Base-by-base conservation (phyloP, 176 grass and related monocot species). In the Eragrostis curvula region DNA sequence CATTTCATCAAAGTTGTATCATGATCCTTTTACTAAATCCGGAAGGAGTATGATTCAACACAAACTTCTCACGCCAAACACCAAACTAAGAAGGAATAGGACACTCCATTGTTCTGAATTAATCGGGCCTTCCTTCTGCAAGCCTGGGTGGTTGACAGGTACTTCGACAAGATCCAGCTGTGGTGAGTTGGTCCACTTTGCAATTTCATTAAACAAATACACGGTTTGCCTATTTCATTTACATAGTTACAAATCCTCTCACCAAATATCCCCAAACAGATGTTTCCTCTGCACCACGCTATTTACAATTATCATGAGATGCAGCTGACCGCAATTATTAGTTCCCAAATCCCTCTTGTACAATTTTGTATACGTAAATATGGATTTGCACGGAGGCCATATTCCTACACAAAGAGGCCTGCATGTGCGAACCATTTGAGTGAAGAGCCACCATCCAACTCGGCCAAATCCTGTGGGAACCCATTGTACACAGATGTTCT, bases 251-350 rank as follows among this genome's bases (percentile, higher is more conserved):
- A 40, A 20, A 42, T 56, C 14, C 53, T 44, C n/a, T 55, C 29
- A 14, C 74, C 17, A 23, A 75, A 55, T 46, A 25, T 56, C 10
- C 58, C 70, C 46, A 8, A 52, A 64, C 23, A 66, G 11, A 43
- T 10, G 32, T 58, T 74, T 71, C 66, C 15, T 11, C 79, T 69
- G 74, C 84, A 69, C 46, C 74, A 66, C 49, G 58, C 78, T 83
- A 86, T 83, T 75, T 83, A 86, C 88, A 90, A 24, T 86, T 83
- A 23, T 81, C 18, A 75, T 76, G 48, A 3, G 57, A 81, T 81
- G 85, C 64, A 87, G 85, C 18, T 48, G 66, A 72, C 64, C 10
- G 36, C 43, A 5, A 39, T 39, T 79, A 71, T 57, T 43, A 28
- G 17, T 61, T 51, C 53, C 46, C 12, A 76, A 49, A 75, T 30